Evolutionary conservation across 2,329 filamentous ascomycete species (phyloP), one percentile per base, ranked within the genome.

Genomic region (Fusarium nygamai): DNA sequence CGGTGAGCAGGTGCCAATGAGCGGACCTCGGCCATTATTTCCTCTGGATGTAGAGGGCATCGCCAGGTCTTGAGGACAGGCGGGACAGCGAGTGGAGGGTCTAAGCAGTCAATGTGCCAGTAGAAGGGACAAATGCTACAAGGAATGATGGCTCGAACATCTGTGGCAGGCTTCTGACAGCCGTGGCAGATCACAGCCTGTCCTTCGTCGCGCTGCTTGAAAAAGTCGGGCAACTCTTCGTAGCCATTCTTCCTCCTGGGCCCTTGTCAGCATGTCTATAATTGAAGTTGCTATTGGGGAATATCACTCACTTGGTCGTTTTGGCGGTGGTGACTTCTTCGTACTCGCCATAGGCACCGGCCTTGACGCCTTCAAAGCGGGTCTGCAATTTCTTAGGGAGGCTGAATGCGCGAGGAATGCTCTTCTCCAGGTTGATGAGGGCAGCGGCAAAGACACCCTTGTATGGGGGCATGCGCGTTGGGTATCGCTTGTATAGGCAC

Each of bases 71-170:
- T 91, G 59, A 92, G 87, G 58, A 91, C 88, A 17, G 95, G 95
- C 44, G 94, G 93, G 63, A 93, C 91, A 39, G 95, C 91, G 79
- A 95, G 85, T 39, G 96, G 95, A 34, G 94, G 94, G 80, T 97
- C 92, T 22, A 97, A 86, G 83, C 96, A 99, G 82, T 98, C 96
- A 59, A 98, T 86, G 84, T 99, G 96, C 93, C 95, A 99, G 79
- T 92, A 89, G 39, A 94, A 88, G 19, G 90, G 87, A 83, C 96
- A 99, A 78, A 89, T 90, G 82, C 95, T 95, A 85, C 96, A 99
- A 51, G 93, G 91, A 75, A 98, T 92, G 77, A 98, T 95, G 75
- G 92, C 90, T 33, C 93, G 90, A 43, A 81, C 76, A 72, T 85
- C 83, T 27, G 89, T 85, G 51, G 92, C 89, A 34, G 92, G 88